phyloP scores from a whole-genome alignment of 2,329 filamentous ascomycete genomes.

The Colletotrichum phormii region DNA sequence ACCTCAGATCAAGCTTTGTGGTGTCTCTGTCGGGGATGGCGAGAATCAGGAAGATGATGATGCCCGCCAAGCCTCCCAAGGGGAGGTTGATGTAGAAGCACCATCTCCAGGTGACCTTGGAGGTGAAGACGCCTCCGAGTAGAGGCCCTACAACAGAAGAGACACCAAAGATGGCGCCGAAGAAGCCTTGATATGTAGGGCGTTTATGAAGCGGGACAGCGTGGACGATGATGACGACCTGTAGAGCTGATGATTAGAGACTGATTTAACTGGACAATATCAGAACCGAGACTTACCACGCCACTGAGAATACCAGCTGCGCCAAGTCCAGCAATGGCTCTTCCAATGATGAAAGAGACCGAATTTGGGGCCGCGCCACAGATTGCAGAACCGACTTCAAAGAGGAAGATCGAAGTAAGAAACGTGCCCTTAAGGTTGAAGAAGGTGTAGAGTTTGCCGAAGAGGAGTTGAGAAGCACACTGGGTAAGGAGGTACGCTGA shows the following conservation, averaged over 20 bases:
- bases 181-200: constrained; percentile 43
- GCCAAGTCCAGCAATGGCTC: constrained; percentile 50
- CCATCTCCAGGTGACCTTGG: constrained; percentile 49
- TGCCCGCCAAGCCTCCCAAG: constrained; percentile 42
- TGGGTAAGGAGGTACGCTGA: constrained; percentile 42
- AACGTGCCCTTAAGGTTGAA: constrained; percentile 42
- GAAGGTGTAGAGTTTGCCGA: constrained; percentile 45
- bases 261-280: not conserved
- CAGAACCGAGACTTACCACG: constrained; percentile 26
- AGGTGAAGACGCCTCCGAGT: constrained; percentile 43
- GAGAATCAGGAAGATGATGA: constrained; percentile 42
- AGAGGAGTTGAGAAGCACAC: constrained; percentile 44
- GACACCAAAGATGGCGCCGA: constrained; percentile 55
- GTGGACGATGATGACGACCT: constrained; percentile 46
- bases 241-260: constrained; percentile 48
- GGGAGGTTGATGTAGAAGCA: constrained; percentile 52
- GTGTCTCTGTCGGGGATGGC: constrained; percentile 26
- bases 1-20: constrained; percentile 34
- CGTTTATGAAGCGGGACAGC: constrained; percentile 53
- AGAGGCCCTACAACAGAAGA: constrained; percentile 45
- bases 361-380: constrained; percentile 46
- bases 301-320: constrained; percentile 50
- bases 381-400: constrained; percentile 45
- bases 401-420: constrained; percentile 40
- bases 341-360: constrained; percentile 49